phyloP scores from a whole-genome alignment of 495 filamentous ascomycete species.

The Aspergillus wentii region DNA sequence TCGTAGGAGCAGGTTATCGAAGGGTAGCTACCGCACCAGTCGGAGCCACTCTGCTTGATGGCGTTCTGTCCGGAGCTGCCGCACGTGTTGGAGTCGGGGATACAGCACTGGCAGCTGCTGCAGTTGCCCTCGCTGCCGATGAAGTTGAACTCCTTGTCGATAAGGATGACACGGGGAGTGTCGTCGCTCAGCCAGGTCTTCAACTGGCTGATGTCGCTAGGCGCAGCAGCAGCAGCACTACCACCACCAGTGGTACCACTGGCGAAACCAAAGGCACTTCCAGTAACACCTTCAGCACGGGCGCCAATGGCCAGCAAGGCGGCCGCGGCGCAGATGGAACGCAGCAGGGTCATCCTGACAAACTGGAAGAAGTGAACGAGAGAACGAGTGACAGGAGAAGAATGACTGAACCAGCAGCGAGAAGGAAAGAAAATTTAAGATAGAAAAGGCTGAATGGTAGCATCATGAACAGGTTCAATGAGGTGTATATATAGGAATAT shows the following conservation, averaged over 20 bases:
- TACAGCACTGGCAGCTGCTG: slow-evolving; percentile 31
- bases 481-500: too few relatives aligned
- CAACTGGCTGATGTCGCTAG: slow-evolving; percentile 33
- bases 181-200: slow-evolving; percentile 29
- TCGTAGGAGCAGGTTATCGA: slow-evolving; percentile 28
- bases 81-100: slow-evolving; percentile 19
- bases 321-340: slow-evolving; percentile 14
- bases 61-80: slow-evolving; percentile 25
- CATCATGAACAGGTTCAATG: too few relatives aligned
- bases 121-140: slow-evolving; percentile 34
- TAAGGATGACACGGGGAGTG: slow-evolving; percentile 42
- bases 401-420: slow-evolving; percentile 15
- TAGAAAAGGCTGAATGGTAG: too few relatives aligned
- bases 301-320: slow-evolving; percentile 17
- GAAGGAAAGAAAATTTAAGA: slow-evolving; percentile 7
- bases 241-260: slow-evolving; percentile 47
- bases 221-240: slow-evolving; percentile 36
- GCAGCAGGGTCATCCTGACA: slow-evolving; percentile 16
- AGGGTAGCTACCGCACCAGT: slow-evolving; percentile 26
- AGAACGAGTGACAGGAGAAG: slow-evolving; percentile 7
- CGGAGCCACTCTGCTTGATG: slow-evolving; percentile 18
- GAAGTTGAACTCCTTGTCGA: slow-evolving; percentile 44
- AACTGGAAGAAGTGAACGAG: slow-evolving; percentile 2
- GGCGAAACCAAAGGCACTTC: slow-evolving; percentile 42
- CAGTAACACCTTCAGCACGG: slow-evolving; percentile 24